phyloP scores from a whole-genome alignment of 495 filamentous ascomycete genomes.

The Elaphomyces granulatus region DNA sequence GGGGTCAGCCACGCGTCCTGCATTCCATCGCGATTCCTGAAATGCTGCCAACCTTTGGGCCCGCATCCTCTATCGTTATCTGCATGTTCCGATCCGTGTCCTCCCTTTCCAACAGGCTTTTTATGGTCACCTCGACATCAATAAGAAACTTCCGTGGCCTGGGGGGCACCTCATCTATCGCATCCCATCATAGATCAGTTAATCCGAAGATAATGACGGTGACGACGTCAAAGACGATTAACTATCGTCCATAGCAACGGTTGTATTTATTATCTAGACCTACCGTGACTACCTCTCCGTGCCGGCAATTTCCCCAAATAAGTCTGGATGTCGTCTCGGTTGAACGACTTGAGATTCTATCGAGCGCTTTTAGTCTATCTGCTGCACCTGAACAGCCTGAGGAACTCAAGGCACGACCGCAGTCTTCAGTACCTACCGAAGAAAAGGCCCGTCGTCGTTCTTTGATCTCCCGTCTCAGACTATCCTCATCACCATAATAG shows the following conservation, averaged over 20 bases:
- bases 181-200: conserved; percentile 1
- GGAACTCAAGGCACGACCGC: conserved; percentile 3
- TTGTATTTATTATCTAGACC: conserved; percentile 7
- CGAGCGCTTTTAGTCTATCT: conserved; percentile 1
- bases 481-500: conserved; percentile 36
- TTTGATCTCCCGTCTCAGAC: conserved; percentile 16
- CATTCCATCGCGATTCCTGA: not conserved
- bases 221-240: too few relatives aligned
- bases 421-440: conserved; percentile 27
- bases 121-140: conserved; percentile 60
- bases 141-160: conserved; percentile 57
- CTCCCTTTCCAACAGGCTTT: conserved; percentile 59
- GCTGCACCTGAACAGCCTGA: conserved; percentile 1
- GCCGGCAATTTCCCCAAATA: conserved; percentile 22
- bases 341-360: conserved; percentile 26
- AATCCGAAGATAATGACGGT: too few relatives aligned
- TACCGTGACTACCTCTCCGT: conserved; percentile 35
- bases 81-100: conserved; percentile 86
- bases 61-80: conserved; percentile 91
- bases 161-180: conserved; percentile 34
- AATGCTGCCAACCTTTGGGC: conserved; percentile 59
- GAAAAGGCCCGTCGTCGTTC: conserved; percentile 33
- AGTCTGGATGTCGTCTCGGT: conserved; percentile 22
- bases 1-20: not conserved
- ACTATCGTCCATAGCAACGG: too few relatives aligned